Percentiles rank a stretch among this genome's conserved stretches.
phyloP scores from a whole-genome alignment of 164 flowering plant genomes.

The Umbilicus rupestris region DNA sequence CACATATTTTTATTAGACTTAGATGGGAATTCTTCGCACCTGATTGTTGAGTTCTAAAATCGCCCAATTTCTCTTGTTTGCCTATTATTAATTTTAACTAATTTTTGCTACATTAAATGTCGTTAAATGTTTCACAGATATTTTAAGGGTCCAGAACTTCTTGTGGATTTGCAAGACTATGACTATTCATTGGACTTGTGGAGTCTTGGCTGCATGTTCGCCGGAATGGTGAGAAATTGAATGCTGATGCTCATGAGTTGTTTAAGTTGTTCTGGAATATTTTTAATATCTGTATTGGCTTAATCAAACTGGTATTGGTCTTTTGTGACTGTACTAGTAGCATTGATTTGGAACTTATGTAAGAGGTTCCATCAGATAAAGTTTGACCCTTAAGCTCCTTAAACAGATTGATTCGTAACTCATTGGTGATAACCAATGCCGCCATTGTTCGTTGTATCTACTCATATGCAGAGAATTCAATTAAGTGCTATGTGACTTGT shows the following conservation, averaged over 20 bases:
- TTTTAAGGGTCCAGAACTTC: slow-evolving; percentile 95
- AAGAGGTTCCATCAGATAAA: background rate
- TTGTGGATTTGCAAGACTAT: slow-evolving; percentile 96
- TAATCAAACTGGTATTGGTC: background rate
- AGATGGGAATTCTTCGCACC: background rate
- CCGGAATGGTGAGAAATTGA: slow-evolving; percentile 80
- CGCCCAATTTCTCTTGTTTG: background rate
- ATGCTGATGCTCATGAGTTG: too few species aligned
- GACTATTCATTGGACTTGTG: slow-evolving; percentile 96
- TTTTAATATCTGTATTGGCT: background rate
- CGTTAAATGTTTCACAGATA: slow-evolving; percentile 43
- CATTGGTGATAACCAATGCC: background rate
- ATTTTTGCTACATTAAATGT: background rate
- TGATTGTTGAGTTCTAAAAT: background rate
- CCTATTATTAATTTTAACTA: background rate
- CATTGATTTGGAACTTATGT: background rate
- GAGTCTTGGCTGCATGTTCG: slow-evolving; percentile 99
- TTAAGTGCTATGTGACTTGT: background rate
- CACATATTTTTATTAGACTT: background rate
- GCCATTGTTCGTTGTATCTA: background rate
- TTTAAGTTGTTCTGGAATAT: too few species aligned
- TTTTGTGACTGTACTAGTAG: background rate
- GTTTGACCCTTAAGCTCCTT: background rate
- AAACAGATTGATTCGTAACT: background rate
- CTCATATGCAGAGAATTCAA: background rate